Conservation (phyloP, 2,329 filamentous ascomycete genomes). For the Trichoderma sp. region DNA sequence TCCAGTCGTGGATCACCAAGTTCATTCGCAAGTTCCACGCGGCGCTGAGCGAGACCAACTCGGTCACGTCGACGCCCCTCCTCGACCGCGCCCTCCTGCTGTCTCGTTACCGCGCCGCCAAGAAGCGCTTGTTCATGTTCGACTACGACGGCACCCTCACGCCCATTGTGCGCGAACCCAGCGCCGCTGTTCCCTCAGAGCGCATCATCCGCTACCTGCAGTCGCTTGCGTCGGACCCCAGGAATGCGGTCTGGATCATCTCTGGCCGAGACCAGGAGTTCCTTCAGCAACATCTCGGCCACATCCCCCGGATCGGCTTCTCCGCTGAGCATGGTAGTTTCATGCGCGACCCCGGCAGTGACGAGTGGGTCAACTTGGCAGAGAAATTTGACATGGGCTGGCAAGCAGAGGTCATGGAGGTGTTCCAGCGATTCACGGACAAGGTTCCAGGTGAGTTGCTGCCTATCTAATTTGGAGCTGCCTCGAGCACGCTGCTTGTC, state of each 20-base stretch:
- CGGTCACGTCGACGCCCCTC: constrained; percentile 74
- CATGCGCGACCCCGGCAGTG: constrained; percentile 75
- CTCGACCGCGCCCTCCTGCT: constrained; percentile 76
- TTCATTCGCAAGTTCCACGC: constrained; percentile 78
- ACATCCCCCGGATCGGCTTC: constrained; percentile 85
- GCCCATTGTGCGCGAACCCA: constrained; percentile 89
- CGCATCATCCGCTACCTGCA: constrained; percentile 79
- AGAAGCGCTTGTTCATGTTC: constrained; percentile 92
- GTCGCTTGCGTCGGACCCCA: constrained; percentile 74
- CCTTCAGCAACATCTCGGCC: constrained; percentile 86
- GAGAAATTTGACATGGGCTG: constrained; percentile 88
- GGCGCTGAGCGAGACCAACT: constrained; percentile 76
- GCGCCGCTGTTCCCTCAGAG: constrained; percentile 84
- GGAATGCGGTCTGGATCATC: constrained; percentile 97
- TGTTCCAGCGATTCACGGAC: constrained; percentile 89
- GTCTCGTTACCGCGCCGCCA: constrained; percentile 71
- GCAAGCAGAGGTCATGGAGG: constrained; percentile 80
- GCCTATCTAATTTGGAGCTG: neutral
- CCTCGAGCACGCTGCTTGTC: neutral
- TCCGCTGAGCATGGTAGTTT: constrained; percentile 97
- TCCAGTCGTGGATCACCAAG: constrained; percentile 81
- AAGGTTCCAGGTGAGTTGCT: constrained; percentile 69
- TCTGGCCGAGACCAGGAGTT: constrained; percentile 93
- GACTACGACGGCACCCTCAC: constrained; percentile 98
- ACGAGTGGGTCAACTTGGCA: constrained; percentile 85